Conservation (phyloP, 31 red algal genomes). For the Asparagopsis taxiformis region DNA sequence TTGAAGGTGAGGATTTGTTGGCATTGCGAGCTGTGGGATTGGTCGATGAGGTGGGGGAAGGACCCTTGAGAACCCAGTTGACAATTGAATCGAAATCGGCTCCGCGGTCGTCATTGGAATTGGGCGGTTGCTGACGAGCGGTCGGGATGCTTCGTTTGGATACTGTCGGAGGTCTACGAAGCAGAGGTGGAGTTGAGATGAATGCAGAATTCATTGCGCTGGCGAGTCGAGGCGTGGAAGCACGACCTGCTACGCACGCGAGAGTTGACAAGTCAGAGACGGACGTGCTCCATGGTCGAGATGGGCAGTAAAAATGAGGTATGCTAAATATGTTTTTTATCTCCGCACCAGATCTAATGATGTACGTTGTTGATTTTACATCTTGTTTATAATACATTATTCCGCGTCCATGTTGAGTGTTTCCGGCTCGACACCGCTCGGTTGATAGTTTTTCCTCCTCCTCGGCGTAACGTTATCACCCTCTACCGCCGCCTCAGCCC, state of each 20-base stretch:
- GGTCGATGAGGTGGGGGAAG: neutral
- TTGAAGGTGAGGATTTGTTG: neutral
- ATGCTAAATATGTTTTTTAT: too few species aligned
- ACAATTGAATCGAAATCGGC: neutral
- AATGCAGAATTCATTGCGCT: neutral
- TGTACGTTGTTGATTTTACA: too few species aligned
- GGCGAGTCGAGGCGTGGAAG: too few species aligned
- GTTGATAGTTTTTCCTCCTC: constrained; percentile 27
- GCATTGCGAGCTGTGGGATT: neutral
- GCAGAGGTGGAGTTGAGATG: neutral
- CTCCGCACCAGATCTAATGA: too few species aligned
- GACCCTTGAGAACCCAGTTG: neutral
- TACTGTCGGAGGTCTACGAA: neutral
- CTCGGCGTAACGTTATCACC: neutral
- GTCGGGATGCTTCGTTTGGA: neutral
- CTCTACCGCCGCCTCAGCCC: neutral
- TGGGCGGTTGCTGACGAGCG: neutral
- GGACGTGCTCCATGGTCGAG: too few species aligned
- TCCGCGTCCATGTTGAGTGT: neutral
- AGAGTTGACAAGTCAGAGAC: too few species aligned
- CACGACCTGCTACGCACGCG: too few species aligned
- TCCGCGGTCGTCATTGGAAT: neutral
- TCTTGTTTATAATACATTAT: too few species aligned
- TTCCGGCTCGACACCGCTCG: constrained; percentile 12
- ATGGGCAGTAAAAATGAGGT: too few species aligned